Base-by-base conservation (phyloP, 2,329 filamentous ascomycete species). In the Sordariomycetes sp. region DNA sequence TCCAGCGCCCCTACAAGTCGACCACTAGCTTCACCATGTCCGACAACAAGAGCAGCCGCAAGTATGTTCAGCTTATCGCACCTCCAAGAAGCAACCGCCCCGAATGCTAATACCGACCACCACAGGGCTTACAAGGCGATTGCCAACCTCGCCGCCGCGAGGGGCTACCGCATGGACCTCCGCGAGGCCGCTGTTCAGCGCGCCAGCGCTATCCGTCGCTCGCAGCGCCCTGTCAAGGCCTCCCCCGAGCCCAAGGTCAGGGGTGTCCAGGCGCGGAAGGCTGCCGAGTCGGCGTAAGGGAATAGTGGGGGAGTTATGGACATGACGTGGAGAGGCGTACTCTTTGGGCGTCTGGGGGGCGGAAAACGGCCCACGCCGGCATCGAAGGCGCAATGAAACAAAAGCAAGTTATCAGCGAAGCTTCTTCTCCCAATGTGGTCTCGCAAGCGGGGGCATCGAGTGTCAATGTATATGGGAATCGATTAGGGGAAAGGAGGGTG, bases 121-220 rank as follows among this genome's bases (percentile, higher is more conserved):
- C 22, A 56, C 64, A 94, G 90, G 82, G 86, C 87, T 77, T 97
- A 91, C 85, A 89, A 87, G 79, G 81, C 81, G 67, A 84, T 97
- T 72, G 90, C 90, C 76, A 87, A 83, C 79, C 78, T 80, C 72
- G 84, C 85, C 67, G 87, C 90, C 73, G 90, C 90, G 84, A 81
- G 81, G 71, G 82, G 85, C 70, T 99, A 97, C 86, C 89, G 88
- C 67, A 68, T 80, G 67, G 88, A 92, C 72, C 80, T 91, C 74
- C 86, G 86, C 66, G 76, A 81, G 68, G 79, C 79, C 68, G 91
- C 92, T 67, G 85, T 97, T 68, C 79, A 90, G 74, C 89, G 94
- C 69, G 90, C 87, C 70, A 90, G 86, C 68, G 90, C 90, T 68
- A 82, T 96, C 78, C 87, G 86, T 74, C 79, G 80, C 69, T 84